Evolutionary conservation across 257 asterid genomes (phyloP).

Genomic region (Solanum habrochaites): DNA sequence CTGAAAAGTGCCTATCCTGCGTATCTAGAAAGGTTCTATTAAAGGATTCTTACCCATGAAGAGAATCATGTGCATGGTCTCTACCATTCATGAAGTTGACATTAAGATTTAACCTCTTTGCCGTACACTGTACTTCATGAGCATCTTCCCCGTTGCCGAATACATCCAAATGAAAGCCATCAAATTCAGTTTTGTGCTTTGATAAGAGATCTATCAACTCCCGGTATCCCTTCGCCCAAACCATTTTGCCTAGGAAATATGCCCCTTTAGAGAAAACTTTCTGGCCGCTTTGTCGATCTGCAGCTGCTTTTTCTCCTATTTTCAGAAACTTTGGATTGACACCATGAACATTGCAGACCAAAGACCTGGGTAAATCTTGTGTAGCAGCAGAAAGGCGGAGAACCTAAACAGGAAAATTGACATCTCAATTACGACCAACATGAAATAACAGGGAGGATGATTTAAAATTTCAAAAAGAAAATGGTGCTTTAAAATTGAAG

Average conservation of each 20-base stretch:
- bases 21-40: not conserved
- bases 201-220: conserved; percentile 85
- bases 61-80: conserved; percentile 95
- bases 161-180: conserved; percentile 87
- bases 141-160: conserved; percentile 98
- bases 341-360: conserved; percentile 90
- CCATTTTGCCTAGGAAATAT: conserved; percentile 97
- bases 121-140: conserved; percentile 79
- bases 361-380: conserved; percentile 79
- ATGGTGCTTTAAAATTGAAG: not conserved
- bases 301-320: conserved; percentile 86
- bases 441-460: not conserved
- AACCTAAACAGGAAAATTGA: conserved; percentile 37
- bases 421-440: not conserved
- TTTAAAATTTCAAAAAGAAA: not conserved
- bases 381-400: conserved; percentile 99
- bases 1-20: not conserved
- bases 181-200: conserved; percentile 63
- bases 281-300: conserved; percentile 71
- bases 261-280: conserved; percentile 85
- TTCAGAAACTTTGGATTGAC: conserved; percentile 82
- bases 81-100: conserved; percentile 93
- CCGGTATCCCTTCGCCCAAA: conserved; percentile 97
- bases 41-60: conserved; percentile 55
- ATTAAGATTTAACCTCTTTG: conserved; percentile 64